Base-by-base conservation (phyloP, 2,329 filamentous ascomycete species). In the Exophiala alcalophila region DNA sequence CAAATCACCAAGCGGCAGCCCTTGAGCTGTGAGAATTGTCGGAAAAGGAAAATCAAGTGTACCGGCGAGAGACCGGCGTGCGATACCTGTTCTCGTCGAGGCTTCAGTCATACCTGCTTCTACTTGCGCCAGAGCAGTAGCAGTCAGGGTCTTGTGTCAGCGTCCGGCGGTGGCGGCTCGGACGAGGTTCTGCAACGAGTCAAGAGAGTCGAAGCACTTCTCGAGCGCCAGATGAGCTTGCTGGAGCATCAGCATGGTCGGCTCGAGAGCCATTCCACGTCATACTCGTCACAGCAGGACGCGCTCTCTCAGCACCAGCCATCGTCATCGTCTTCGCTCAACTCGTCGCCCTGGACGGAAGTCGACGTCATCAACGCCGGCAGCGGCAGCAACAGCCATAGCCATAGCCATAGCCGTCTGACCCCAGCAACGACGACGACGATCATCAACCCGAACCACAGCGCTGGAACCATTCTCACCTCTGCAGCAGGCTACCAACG, bases 21-120 rank as follows among this genome's bases (percentile, higher is more conserved):
- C 8, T 61, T 67, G 27, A 66, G 61, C 40, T 68, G 65, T 28
- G 64, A 67, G 44, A 64, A 65, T 25, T 68, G 65, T 47, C 61
- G 65, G 31, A 60, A 58, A 8, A 55, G 65, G 32, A 68, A 68
- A 40, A 67, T 68, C 28, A 58, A 61, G 18, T 68, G 65, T 45
- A 59, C 62, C 16, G 65, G 65, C 16, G 62, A 65, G 47, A 57
- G 57, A n/a, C 56, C 59, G 10, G 64, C 65, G 15, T 68, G 65
- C 30, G 59, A 66, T 27, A 66, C 64, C 3, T 68, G 65, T 52
- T 56, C 65, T 7, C 59, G 61, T 11, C 61, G 65, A 16, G 64
- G 65, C 5, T 52, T 66, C 14, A 61, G 60, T 4, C 57, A 60
- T 9, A 58, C 63, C 32, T 62, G 66, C 40, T 65, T 63, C 30